Percentiles rank a stretch among this genome's conserved stretches.
Conservation (phyloP, 2,329 filamentous ascomycete genomes). For the Aspergillus neotritici region DNA sequence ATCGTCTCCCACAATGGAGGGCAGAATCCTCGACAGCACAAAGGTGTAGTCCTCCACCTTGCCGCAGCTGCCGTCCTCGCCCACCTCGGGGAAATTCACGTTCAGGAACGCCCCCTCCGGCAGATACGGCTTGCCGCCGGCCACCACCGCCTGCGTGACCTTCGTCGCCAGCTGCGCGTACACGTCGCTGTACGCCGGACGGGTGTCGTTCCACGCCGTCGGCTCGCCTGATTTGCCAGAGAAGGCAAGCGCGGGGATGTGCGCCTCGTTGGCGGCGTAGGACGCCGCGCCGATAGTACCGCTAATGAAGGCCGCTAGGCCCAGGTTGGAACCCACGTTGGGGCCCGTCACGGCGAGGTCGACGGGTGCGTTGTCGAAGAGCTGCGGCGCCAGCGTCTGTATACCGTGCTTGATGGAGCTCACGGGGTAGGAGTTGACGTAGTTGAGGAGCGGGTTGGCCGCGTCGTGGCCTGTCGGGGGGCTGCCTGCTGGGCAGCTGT, state of each 20-base stretch:
- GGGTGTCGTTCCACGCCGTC: constrained; percentile 48
- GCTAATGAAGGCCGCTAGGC: constrained; percentile 52
- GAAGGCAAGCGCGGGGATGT: constrained; percentile 64
- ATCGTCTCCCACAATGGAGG: constrained; percentile 43
- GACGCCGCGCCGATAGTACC: constrained; percentile 63
- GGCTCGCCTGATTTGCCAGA: constrained; percentile 50
- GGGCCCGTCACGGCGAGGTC: constrained; percentile 63
- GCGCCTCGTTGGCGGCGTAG: constrained; percentile 49
- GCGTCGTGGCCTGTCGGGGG: constrained; percentile 54
- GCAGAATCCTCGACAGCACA: constrained; percentile 58
- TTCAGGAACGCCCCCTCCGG: constrained; percentile 59
- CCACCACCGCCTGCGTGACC: constrained; percentile 52
- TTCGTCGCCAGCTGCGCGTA: constrained; percentile 60
- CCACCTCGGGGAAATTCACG: constrained; percentile 59
- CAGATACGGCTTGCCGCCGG: constrained; percentile 57
- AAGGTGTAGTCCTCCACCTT: constrained; percentile 54
- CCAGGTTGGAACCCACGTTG: constrained; percentile 58
- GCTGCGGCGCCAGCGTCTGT: constrained; percentile 48
- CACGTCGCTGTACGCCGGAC: constrained; percentile 50
- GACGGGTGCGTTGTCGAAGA: constrained; percentile 51
- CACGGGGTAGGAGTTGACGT: constrained; percentile 65
- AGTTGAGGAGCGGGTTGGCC: constrained; percentile 57
- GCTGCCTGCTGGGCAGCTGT: constrained; percentile 55
- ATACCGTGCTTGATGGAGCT: constrained; percentile 61
- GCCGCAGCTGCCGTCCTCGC: constrained; percentile 44